These are phyloP conservation scores for Ganoderma resinaceum DNA, from an alignment of 1,284 basidiomycete genomes.

Conservation along the genomic window DNA sequence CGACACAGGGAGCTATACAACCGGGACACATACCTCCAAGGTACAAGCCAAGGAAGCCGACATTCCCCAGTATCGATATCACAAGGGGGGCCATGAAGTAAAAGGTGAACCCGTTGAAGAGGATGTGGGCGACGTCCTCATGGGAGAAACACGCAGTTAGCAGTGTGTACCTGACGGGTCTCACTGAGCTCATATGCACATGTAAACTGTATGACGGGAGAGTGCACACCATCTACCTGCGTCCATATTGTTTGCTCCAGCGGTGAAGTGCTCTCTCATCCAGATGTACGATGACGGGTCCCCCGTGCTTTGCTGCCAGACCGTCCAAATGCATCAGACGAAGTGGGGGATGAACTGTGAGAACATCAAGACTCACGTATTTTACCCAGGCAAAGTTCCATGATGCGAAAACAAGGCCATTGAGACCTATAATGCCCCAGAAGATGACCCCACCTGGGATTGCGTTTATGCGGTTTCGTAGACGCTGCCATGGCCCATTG, in stretches of 20 bases:
- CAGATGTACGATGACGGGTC: constrained; percentile 60
- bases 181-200: background rate
- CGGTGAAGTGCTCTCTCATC: constrained; percentile 76
- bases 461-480: constrained; percentile 41
- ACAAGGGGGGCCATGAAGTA: constrained; percentile 82
- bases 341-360: background rate
- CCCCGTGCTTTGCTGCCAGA: constrained; percentile 38
- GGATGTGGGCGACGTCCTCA: constrained; percentile 64
- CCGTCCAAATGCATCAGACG: background rate
- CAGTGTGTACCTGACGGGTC: constrained; percentile 74
- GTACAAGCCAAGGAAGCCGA: constrained; percentile 79
- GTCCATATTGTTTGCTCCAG: constrained; percentile 68
- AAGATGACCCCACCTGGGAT: constrained; percentile 48
- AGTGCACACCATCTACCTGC: constrained; percentile 73
- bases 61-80: constrained; percentile 72
- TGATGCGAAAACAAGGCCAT: constrained; percentile 49
- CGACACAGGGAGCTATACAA: constrained; percentile 3
- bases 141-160: constrained; percentile 83
- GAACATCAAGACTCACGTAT: constrained; percentile 43
- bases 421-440: constrained; percentile 54
- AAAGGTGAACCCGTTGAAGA: constrained; percentile 83
- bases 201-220: constrained; percentile 7
- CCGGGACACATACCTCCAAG: constrained; percentile 65
- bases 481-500: constrained; percentile 33
- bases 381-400: constrained; percentile 49